Evolutionary conservation across 345 rosid genomes (phyloP).

Genomic region (Excoecaria cochinchinensis): DNA sequence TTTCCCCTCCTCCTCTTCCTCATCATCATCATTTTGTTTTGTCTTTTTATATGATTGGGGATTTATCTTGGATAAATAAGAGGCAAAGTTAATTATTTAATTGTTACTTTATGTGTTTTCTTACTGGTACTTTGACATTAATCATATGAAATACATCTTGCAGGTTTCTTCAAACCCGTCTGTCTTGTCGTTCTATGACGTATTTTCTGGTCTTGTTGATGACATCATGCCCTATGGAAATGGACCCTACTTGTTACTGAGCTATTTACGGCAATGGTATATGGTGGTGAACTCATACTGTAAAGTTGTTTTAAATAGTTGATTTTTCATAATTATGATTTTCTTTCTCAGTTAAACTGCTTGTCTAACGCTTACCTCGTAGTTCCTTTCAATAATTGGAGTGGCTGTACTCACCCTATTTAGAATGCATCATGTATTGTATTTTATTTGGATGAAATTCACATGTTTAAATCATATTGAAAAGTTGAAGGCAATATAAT

Average conservation of each 20-base stretch:
- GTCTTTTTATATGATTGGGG: neutral
- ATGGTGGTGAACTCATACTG: slow-evolving; percentile 18
- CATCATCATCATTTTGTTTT: neutral
- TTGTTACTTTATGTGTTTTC: slow-evolving; percentile 1
- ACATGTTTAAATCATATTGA: neutral
- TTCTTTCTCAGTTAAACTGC: neutral
- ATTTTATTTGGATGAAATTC: neutral
- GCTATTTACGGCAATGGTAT: slow-evolving; percentile 80
- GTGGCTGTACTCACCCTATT: neutral
- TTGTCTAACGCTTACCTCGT: neutral
- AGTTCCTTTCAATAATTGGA: neutral
- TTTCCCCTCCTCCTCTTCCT: neutral
- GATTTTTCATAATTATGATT: neutral
- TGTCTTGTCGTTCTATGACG: slow-evolving; percentile 59
- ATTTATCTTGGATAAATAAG: neutral
- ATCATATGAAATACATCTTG: slow-evolving; percentile 31
- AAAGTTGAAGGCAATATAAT: neutral
- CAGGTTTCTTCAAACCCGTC: slow-evolving; percentile 58
- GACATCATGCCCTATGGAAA: slow-evolving; percentile 67
- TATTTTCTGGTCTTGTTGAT: slow-evolving; percentile 65
- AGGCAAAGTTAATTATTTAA: neutral
- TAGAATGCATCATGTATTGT: neutral
- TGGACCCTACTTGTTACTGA: slow-evolving; percentile 72
- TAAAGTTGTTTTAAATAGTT: neutral
- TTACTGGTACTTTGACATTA: slow-evolving; percentile 13